phyloP scores from a whole-genome alignment of 495 filamentous ascomycete genomes.

The Annulohypoxylon stygium region DNA sequence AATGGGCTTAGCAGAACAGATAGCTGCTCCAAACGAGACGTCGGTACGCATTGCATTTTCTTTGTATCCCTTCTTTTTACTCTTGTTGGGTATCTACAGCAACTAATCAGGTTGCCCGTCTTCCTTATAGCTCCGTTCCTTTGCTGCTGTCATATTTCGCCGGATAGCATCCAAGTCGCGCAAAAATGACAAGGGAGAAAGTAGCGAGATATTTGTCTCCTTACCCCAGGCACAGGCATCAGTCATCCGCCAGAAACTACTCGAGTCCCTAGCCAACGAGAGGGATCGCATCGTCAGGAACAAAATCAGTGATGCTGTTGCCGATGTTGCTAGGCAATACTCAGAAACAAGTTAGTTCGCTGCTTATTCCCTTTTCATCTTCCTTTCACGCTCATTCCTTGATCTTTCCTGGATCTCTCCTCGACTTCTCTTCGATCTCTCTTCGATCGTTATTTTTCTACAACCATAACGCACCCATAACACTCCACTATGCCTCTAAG shows the following conservation, averaged over 20 bases:
- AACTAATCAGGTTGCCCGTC: conserved; percentile 28
- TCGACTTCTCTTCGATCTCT: neutral
- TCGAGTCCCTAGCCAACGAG: conserved; percentile 81
- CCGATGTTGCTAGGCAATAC: conserved; percentile 94
- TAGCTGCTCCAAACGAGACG: conserved; percentile 76
- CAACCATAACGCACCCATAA: neutral
- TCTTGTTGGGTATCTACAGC: neutral
- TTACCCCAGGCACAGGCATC: conserved; percentile 76
- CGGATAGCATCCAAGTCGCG: conserved; percentile 89
- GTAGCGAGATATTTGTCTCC: conserved; percentile 84
- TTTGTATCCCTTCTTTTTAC: conserved; percentile 9
- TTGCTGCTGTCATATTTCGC: conserved; percentile 93
- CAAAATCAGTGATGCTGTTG: conserved; percentile 96
- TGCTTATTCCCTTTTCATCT: neutral
- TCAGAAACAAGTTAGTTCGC: conserved; percentile 82
- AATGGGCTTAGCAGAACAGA: conserved; percentile 94
- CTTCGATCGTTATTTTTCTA: neutral
- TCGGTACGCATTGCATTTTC: conserved; percentile 65
- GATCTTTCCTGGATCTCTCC: neutral
- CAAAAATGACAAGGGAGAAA: conserved; percentile 78
- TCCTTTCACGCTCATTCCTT: neutral
- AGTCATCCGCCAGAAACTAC: conserved; percentile 83
- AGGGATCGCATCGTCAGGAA: conserved; percentile 79
- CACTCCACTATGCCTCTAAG: neutral
- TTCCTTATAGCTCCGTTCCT: conserved; percentile 69